These are phyloP conservation scores for Aegilops umbellulata DNA, from an alignment of 176 grass and related monocot species.

Conservation along the genomic window DNA sequence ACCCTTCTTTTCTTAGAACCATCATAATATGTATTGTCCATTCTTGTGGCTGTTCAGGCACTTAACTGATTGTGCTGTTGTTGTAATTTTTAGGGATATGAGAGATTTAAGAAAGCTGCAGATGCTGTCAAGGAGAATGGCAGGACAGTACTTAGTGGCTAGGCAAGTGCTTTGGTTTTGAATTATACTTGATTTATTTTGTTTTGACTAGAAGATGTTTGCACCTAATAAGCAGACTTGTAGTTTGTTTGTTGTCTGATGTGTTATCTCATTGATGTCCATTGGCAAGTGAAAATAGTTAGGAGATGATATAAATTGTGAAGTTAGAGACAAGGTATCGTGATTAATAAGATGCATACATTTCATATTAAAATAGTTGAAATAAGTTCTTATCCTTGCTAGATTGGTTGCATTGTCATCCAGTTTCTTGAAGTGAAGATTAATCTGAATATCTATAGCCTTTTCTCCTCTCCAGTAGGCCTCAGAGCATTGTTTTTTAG, in stretches of 20 bases:
- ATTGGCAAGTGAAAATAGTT: background rate
- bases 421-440: background rate
- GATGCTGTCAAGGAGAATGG: conserved; percentile 68
- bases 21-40: background rate
- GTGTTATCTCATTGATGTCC: background rate
- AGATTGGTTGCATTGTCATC: background rate
- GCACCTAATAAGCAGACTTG: background rate
- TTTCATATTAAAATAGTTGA: too few relatives aligned
- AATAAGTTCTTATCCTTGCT: too few relatives aligned
- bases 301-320: background rate
- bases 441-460: background rate
- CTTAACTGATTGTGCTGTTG: conserved; percentile 10
- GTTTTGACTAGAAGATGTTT: conserved; percentile 9
- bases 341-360: too few relatives aligned
- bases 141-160: conserved; percentile 57
- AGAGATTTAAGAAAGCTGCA: conserved; percentile 90
- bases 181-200: conserved; percentile 17
- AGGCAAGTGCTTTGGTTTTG: conserved; percentile 47
- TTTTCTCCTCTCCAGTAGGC: too few relatives aligned
- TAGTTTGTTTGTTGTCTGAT: background rate
- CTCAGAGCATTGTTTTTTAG: too few relatives aligned
- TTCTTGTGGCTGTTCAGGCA: background rate
- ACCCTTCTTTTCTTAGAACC: conserved; percentile 4
- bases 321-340: too few relatives aligned
- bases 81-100: conserved; percentile 64